Percentiles rank a stretch among this genome's conserved stretches.
Conservation (phyloP, 2,329 filamentous ascomycete species). For the Exophiala bonariae region DNA sequence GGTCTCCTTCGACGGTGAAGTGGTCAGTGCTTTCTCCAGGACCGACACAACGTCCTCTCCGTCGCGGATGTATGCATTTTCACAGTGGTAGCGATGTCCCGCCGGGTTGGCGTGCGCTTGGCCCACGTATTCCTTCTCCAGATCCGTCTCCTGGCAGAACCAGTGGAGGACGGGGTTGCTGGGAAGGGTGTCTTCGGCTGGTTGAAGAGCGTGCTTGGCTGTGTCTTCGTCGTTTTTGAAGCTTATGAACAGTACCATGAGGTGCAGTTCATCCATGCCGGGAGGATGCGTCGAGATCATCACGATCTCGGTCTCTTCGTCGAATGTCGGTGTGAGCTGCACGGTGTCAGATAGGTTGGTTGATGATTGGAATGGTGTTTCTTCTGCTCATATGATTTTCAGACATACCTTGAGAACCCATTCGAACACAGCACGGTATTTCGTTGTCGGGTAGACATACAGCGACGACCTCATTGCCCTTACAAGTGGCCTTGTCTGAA, state of each 20-base stretch:
- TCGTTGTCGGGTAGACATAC: background rate
- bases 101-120: conserved; percentile 49
- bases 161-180: conserved; percentile 36
- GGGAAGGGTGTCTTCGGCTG: conserved; percentile 40
- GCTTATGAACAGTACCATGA: conserved; percentile 9
- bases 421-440: background rate
- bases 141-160: conserved; percentile 42
- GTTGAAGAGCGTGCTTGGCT: conserved; percentile 34
- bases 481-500: conserved; percentile 28
- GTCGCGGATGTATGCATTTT: conserved; percentile 53
- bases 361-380: no score
- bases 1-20: conserved; percentile 45
- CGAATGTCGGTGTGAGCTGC: conserved; percentile 31
- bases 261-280: conserved; percentile 3
- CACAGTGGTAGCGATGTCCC: conserved; percentile 49
- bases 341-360: no score
- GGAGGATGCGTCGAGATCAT: conserved; percentile 10
- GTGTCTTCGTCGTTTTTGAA: conserved; percentile 6
- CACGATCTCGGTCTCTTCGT: conserved; percentile 13
- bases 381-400: no score
- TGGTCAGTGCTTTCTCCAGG: conserved; percentile 49
- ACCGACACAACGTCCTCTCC: conserved; percentile 46
- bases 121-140: conserved; percentile 42
- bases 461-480: background rate
- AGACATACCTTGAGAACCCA: background rate